Evolutionary conservation across 148 eudicot genomes (phyloP).

Genomic region (Dysphania ambrosioides): DNA sequence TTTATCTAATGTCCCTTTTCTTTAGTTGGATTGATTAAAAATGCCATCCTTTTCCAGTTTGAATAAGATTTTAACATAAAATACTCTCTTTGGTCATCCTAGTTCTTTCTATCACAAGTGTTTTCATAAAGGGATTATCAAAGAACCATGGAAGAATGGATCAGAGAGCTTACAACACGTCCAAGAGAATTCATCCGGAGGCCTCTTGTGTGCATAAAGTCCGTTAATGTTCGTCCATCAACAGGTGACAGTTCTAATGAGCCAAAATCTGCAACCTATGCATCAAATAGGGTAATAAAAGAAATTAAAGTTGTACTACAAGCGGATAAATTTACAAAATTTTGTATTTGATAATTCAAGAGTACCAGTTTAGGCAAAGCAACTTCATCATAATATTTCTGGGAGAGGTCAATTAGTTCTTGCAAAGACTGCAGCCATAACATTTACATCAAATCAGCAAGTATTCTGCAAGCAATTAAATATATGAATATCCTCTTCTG

Average conservation of each 20-base stretch:
- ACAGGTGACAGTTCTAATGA: constrained; percentile 99
- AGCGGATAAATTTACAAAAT: background rate
- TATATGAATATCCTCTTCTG: background rate
- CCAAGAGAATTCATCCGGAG: constrained; percentile 98
- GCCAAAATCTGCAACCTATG: constrained; percentile 99
- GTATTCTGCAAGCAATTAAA: background rate
- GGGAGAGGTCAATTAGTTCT: constrained; percentile 79
- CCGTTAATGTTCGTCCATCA: constrained; percentile 96
- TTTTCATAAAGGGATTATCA: background rate
- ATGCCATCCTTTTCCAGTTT: background rate
- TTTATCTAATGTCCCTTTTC: background rate
- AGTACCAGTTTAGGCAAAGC: constrained; percentile 98
- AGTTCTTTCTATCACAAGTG: background rate
- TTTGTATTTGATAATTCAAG: constrained; percentile 7
- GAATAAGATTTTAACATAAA: background rate
- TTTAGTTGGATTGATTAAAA: background rate
- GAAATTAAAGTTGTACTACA: background rate
- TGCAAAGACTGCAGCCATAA: constrained; percentile 63
- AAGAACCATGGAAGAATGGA: constrained; percentile 7
- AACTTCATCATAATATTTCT: constrained; percentile 85
- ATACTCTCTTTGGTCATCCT: background rate
- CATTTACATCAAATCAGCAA: constrained; percentile 5
- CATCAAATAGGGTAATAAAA: constrained; percentile 19
- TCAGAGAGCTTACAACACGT: constrained; percentile 63
- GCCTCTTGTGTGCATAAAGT: constrained; percentile 99